These are phyloP conservation scores for Phytopythium cucurbitacearum DNA, from an alignment of 352 stramenopile species.

Conservation along the genomic window DNA sequence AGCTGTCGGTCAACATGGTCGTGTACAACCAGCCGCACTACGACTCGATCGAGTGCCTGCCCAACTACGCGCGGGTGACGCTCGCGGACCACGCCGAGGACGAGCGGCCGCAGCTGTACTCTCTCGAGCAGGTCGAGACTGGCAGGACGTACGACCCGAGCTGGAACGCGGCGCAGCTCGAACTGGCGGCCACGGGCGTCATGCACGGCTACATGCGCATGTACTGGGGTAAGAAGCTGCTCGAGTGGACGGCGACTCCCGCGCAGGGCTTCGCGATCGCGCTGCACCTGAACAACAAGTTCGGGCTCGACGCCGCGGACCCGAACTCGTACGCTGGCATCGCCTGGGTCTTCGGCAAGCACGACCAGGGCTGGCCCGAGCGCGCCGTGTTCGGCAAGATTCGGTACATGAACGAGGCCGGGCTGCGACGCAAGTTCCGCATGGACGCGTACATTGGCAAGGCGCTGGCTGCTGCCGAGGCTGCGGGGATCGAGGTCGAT, in stretches of 20 bases:
- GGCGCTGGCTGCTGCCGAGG: conserved; percentile 26
- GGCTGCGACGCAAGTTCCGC: conserved; percentile 98
- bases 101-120: conserved; percentile 90
- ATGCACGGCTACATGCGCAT: conserved; percentile 94
- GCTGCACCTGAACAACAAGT: conserved; percentile 98
- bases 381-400: conserved; percentile 98
- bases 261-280: conserved; percentile 89
- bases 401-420: conserved; percentile 98
- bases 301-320: conserved; percentile 95
- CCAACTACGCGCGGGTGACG: conserved; percentile 91
- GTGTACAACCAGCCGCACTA: conserved; percentile 97
- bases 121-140: conserved; percentile 86
- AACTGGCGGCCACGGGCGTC: conserved; percentile 93
- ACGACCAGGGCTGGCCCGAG: conserved; percentile 97
- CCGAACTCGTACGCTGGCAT: conserved; percentile 91
- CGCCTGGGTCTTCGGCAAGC: conserved; percentile 89
- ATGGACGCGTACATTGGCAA: conserved; percentile 85
- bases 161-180: conserved; percentile 98
- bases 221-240: conserved; percentile 99
- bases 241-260: conserved; percentile 95
- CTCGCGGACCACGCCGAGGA: conserved; percentile 88
- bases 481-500: conserved; percentile 6
- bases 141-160: conserved; percentile 94
- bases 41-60: conserved; percentile 88
- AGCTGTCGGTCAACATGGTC: conserved; percentile 97